phyloP scores from a whole-genome alignment of 2,329 filamentous ascomycete species.

The Sporothrix pallida region DNA sequence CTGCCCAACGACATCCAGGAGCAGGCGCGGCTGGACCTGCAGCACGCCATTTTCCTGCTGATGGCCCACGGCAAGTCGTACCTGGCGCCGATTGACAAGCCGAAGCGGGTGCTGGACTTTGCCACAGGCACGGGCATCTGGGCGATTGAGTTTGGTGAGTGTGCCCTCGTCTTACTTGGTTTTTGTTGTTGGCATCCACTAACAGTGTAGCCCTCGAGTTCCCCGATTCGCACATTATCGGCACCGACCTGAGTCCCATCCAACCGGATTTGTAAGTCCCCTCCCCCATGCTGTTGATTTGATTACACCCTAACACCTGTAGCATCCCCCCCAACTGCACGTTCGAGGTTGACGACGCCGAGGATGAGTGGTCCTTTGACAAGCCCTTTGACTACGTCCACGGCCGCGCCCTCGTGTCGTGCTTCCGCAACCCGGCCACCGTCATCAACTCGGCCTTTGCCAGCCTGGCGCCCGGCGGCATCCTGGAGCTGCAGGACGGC shows the following conservation, averaged over 20 bases:
- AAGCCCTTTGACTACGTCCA: conserved; percentile 34
- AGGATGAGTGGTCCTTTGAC: conserved; percentile 35
- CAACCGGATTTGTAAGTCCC: conserved; percentile 32
- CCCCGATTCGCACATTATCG: conserved; percentile 30
- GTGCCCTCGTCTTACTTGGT: too few relatives aligned
- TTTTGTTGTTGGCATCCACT: not conserved
- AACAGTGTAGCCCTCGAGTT: conserved; percentile 29
- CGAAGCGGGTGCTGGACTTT: conserved; percentile 45
- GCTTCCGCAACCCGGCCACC: conserved; percentile 33
- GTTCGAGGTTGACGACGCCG: conserved; percentile 35
- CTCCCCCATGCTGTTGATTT: too few relatives aligned
- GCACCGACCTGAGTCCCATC: conserved; percentile 37
- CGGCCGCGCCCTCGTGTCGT: conserved; percentile 33
- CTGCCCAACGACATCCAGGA: conserved; percentile 39
- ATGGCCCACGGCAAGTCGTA: conserved; percentile 52
- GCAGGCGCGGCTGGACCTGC: conserved; percentile 45
- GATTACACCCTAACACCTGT: too few relatives aligned
- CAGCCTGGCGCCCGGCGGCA: conserved; percentile 22
- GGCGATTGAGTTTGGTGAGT: conserved; percentile 68
- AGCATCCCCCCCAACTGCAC: conserved; percentile 36
- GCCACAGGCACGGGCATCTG: conserved; percentile 65
- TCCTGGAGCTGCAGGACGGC: conserved; percentile 34
- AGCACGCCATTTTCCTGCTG: conserved; percentile 47
- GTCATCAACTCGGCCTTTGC: conserved; percentile 30
- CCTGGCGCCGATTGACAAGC: conserved; percentile 52